Base-by-base conservation (phyloP, 805 yeast genomes). In the Metschnikowia santaceciliae region DNA sequence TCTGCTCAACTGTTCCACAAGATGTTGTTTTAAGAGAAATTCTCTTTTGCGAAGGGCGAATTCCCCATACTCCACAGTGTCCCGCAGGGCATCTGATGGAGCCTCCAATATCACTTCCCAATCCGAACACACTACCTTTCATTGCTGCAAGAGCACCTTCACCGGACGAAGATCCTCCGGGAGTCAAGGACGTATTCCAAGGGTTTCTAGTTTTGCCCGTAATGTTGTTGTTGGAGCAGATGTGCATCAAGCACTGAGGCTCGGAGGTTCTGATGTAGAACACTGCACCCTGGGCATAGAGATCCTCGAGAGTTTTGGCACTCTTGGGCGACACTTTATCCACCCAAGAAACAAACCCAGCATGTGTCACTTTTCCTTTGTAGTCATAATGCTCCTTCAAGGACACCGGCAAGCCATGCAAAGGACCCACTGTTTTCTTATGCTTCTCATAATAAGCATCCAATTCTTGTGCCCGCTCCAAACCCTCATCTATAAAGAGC, bases 71-170 rank as follows among this genome's bases (percentile, higher is more conserved):
- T 5, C 61, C 61, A 34, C 61, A 56, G 41, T 55, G 55, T 6
- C 58, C 61, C 2, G 61, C 61, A 14, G 61, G 61, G 20, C 55
- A 46, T 22, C 61, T 47, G 40, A 57, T 55, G 35, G 59, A 56
- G 13, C 61, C 61, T 2, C 61, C 61, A 19, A 57, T 57, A 36
- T 57, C 61, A 37, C 58, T 54, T 4, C 61, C 61, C 40, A 57
- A 41, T 2, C 61, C 61, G 23, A 57, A 56, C 20, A 54, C 59
- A 32, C 56, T 50, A 33, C 61, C 61, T 22, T 55, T 54, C 53
- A 56, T 52, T 13, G 61, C 59, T 6, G 59, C 58, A 41, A 57
- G 51, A 4, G 56, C 61, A 35, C 61, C 61, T 32, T 57, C 61
- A 6, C 61, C 61, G 35, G 55, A 50, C 3, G 59, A 56, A 5